phyloP scores from a whole-genome alignment of 1,284 basidiomycete species.

The Leucoagaricus sp. region DNA sequence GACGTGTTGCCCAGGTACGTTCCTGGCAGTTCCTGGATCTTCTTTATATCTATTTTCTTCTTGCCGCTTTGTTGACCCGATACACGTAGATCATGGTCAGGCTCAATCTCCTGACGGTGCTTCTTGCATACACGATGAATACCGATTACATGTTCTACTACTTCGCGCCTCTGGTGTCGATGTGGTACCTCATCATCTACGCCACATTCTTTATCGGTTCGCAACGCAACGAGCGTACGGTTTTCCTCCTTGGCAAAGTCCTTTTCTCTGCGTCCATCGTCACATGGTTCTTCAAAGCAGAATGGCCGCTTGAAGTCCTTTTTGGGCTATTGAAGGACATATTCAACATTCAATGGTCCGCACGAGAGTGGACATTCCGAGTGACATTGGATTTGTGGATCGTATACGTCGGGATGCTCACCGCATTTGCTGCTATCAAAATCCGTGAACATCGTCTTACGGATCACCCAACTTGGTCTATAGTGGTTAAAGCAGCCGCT shows the following conservation, averaged over 20 bases:
- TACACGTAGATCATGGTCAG: constrained; percentile 68
- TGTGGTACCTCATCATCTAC: constrained; percentile 88
- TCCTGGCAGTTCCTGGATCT: constrained; percentile 1
- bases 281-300: constrained; percentile 67
- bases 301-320: constrained; percentile 60
- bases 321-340: constrained; percentile 67
- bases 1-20: constrained; percentile 67
- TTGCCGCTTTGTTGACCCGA: constrained; percentile 17
- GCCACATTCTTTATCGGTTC: constrained; percentile 73
- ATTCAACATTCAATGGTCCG: constrained; percentile 81
- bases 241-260: constrained; percentile 74
- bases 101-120: constrained; percentile 80
- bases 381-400: constrained; percentile 87
- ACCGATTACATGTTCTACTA: constrained; percentile 90
- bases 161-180: constrained; percentile 80
- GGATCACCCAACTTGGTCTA: constrained; percentile 69
- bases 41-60: constrained; percentile 7
- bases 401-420: constrained; percentile 84
- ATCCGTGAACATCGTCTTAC: constrained; percentile 71
- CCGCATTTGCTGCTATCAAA: constrained; percentile 76
- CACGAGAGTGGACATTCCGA: constrained; percentile 85
- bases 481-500: constrained; percentile 48
- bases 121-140: constrained; percentile 87
- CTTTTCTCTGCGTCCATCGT: constrained; percentile 60
- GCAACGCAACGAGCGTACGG: constrained; percentile 69